Evolutionary conservation across 352 stramenopile species (phyloP).

Genomic region (Aphanomyces astaci): DNA sequence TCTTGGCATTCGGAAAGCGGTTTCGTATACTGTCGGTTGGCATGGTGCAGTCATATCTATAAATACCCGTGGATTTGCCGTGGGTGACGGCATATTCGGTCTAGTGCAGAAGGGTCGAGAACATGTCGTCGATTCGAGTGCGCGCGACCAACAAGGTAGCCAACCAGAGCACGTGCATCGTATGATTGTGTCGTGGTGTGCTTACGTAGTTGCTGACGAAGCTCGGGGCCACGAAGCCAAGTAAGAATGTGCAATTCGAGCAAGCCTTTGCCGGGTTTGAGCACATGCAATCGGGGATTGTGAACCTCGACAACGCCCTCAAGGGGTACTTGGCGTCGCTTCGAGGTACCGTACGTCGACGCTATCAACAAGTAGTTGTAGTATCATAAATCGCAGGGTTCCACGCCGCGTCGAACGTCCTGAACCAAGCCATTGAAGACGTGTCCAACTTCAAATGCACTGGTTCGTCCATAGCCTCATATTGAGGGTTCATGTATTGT

Average conservation of each 20-base stretch:
- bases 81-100: conserved; percentile 3
- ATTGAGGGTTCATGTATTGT: background rate
- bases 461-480: background rate
- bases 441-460: conserved; percentile 22
- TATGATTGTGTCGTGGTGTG: background rate
- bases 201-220: conserved; percentile 43
- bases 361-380: background rate
- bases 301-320: conserved; percentile 41
- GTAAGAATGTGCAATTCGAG: conserved; percentile 73
- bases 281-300: conserved; percentile 38
- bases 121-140: conserved; percentile 71
- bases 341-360: conserved; percentile 25
- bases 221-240: conserved; percentile 59
- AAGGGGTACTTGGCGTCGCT: conserved; percentile 51
- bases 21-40: too few relatives aligned
- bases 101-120: background rate
- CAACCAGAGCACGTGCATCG: background rate
- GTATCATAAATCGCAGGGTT: conserved; percentile 27
- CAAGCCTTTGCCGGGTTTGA: conserved; percentile 54
- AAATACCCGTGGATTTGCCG: too few relatives aligned
- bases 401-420: conserved; percentile 43
- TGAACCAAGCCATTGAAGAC: conserved; percentile 51
- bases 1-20: too few relatives aligned
- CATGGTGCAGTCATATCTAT: too few relatives aligned
- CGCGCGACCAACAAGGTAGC: conserved; percentile 62